Evolutionary conservation across 2,329 filamentous ascomycete species (phyloP).

Genomic region (Neophaeococcomyces mojaviensis): DNA sequence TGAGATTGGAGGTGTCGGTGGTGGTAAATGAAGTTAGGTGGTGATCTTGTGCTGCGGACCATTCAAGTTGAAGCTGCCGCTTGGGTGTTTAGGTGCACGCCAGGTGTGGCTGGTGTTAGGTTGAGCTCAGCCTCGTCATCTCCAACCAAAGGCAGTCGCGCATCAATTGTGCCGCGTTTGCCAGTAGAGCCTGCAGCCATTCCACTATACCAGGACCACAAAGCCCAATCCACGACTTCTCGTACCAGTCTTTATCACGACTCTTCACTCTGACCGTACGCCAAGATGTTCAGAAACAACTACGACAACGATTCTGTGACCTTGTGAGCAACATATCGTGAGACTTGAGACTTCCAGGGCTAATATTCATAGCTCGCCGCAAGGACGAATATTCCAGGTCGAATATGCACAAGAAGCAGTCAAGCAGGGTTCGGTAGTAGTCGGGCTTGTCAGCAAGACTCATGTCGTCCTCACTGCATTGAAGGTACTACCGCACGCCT

Average conservation of each 20-base stretch:
- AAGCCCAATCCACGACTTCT: no score
- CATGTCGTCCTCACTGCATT: conserved; percentile 91
- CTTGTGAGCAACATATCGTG: conserved; percentile 59
- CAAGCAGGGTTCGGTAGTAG: conserved; percentile 94
- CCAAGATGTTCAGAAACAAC: conserved; percentile 96
- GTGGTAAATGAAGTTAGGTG: no score
- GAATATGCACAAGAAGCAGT: conserved; percentile 98
- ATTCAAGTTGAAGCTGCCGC: no score
- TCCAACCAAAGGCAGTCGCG: no score
- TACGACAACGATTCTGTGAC: conserved; percentile 99
- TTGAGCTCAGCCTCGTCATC: no score
- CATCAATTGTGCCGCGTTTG: no score
- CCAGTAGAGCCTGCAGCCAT: no score
- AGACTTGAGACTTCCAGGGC: conserved; percentile 4
- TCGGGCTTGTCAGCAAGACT: conserved; percentile 95
- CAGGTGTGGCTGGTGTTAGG: no score
- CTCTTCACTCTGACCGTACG: background rate
- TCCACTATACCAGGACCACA: no score
- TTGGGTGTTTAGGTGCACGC: no score
- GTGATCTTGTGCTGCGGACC: no score
- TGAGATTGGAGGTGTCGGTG: no score
- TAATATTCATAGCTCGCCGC: conserved; percentile 65
- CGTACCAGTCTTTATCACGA: background rate
- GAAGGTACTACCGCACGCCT: conserved; percentile 57
- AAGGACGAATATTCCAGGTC: conserved; percentile 99